Percentiles rank a stretch among this genome's conserved stretches.
Conservation (phyloP, 1,139 yeast species). For the Meyerozyma smithsonii region DNA sequence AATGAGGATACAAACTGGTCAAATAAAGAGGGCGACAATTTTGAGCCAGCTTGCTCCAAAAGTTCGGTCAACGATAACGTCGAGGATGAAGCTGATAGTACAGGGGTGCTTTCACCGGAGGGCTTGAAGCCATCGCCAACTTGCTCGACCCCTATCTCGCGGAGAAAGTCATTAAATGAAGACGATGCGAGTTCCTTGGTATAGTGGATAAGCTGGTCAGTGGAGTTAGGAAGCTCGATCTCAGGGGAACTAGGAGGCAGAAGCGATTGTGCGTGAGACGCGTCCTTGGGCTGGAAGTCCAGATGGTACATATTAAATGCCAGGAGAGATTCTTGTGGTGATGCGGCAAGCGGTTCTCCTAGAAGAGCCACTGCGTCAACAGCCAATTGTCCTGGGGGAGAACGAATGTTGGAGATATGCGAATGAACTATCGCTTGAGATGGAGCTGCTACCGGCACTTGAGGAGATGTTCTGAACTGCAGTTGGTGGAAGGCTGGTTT, state of each 20-base stretch:
- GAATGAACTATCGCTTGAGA: not conserved
- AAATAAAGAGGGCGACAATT: not conserved
- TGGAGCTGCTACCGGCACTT: no score
- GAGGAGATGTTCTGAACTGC: no score
- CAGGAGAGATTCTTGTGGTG: not conserved
- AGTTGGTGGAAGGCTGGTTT: not conserved
- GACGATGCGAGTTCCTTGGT: conserved; percentile 1
- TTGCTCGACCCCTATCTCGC: not conserved
- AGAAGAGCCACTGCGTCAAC: not conserved
- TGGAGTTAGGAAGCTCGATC: not conserved
- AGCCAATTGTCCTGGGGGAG: not conserved
- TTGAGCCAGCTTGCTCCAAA: not conserved
- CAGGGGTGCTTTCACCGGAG: not conserved
- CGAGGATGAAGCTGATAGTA: not conserved
- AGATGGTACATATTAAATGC: not conserved
- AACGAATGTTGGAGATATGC: not conserved
- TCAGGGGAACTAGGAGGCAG: not conserved
- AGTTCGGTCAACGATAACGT: not conserved
- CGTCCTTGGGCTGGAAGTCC: not conserved
- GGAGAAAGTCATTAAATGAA: not conserved
- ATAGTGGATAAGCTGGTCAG: not conserved
- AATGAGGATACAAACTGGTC: conserved; percentile 2
- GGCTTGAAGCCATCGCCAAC: not conserved
- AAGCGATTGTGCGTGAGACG: not conserved
- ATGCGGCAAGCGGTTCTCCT: not conserved